Base-by-base conservation (phyloP, 164 flowering plant genomes). In the Liquidambar formosana region DNA sequence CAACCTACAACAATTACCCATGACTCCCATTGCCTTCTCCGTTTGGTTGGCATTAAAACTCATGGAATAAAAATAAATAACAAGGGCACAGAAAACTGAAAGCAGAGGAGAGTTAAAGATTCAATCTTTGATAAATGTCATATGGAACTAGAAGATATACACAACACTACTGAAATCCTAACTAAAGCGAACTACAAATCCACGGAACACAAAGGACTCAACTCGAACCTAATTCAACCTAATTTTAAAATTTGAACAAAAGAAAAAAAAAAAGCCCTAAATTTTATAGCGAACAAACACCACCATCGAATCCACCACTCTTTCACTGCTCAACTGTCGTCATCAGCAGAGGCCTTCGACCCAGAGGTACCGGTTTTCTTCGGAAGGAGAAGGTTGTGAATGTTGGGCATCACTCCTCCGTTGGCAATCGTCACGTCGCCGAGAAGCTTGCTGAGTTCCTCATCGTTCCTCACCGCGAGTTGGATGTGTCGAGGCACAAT, bases 381-480 rank as follows among this genome's bases (percentile, higher is more conserved):
- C 0, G 97, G 97, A 4, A 92, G 82, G 15, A 92, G 78, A 33
- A 88, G 83, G 67, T 86, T 86, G 80, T 92, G 97, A 49, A 92
- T 92, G 80, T 92, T 92, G 18, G 97, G 97, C 93, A 92, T 88
- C 38, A 89, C 97, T 45, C 97, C 97, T 16, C 97, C 95, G 65
- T 88, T 90, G 12, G 97, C 97, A 58, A 92, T 92, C 0, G 97
- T 92, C 9, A 92, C 97, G 52, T 84, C 84, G 0, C 97, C 97
- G 2, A 92, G 83, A 61, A 92, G 85, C 76, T 88, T 88, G 84
- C 97, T 89, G 19, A 89, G 76, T 70, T 89, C 97, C 71, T 92
- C 97, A 28, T 92, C 97, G 63, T 92, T 92, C 61, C 97, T 73
- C 68, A 90, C 97, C 0, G 95, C 97, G 13, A 92, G 70, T 51